Percentiles rank a stretch among this genome's conserved stretches.
Evolutionary conservation across 257 asterid species (phyloP).

Genomic region (Verbena officinalis): DNA sequence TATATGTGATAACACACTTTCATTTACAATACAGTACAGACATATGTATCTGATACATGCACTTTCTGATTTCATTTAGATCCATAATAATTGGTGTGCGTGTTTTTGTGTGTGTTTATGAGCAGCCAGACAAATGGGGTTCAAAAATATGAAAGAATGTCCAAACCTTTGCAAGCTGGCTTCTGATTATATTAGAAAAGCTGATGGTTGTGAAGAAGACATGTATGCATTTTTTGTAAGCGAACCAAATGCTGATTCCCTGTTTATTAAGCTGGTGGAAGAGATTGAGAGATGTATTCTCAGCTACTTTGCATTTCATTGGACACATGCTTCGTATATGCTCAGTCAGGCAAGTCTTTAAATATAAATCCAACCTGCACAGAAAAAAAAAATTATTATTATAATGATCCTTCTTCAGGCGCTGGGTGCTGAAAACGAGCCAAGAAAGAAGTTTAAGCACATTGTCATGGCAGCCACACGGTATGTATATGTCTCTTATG

Average conservation of each 20-base stretch:
- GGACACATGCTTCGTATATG: constrained; percentile 80
- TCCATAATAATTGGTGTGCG: background rate
- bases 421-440: constrained; percentile 71
- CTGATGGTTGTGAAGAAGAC: constrained; percentile 82
- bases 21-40: background rate
- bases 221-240: constrained; percentile 67
- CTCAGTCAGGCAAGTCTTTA: constrained; percentile 67
- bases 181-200: constrained; percentile 72
- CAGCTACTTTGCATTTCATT: constrained; percentile 92
- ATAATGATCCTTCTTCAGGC: constrained; percentile 45
- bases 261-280: constrained; percentile 85
- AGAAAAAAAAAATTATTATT: background rate
- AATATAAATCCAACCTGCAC: background rate
- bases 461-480: constrained; percentile 95
- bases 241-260: constrained; percentile 79
- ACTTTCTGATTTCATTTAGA: background rate
- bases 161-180: constrained; percentile 85
- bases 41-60: background rate
- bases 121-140: constrained; percentile 96
- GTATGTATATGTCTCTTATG: constrained; percentile 52
- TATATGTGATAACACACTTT: background rate
- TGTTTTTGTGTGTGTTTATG: constrained; percentile 19
- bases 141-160: constrained; percentile 68
- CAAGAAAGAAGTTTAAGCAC: constrained; percentile 79
- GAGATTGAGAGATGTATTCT: constrained; percentile 88